Conservation (phyloP, 148 eudicot genomes). For the Fallopia convolvulus region DNA sequence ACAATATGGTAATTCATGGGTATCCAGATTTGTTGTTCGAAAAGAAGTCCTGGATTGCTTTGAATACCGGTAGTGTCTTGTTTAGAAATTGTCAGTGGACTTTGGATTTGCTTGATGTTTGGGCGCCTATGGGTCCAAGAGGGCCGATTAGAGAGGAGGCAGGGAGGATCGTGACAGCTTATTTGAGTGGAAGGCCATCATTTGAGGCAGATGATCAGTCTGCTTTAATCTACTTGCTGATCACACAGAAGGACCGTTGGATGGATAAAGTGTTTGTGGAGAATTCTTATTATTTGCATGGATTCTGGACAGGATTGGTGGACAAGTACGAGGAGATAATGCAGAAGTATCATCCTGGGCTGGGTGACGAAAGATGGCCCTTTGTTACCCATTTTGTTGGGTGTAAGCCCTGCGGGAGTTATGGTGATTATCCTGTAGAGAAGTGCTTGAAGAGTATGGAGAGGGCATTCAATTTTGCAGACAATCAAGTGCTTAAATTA, state of each 20-base stretch:
- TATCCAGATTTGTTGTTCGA: slow-evolving; percentile 67
- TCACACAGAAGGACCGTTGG: slow-evolving; percentile 51
- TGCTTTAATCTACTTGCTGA: slow-evolving; percentile 63
- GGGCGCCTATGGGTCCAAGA: slow-evolving; percentile 90
- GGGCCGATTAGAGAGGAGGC: slow-evolving; percentile 71
- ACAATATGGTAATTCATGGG: slow-evolving; percentile 72
- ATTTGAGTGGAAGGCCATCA: slow-evolving; percentile 64
- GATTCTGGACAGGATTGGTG: slow-evolving; percentile 84
- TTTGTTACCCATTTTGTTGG: slow-evolving; percentile 89
- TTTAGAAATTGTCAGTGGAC: slow-evolving; percentile 85
- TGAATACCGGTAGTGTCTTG: slow-evolving; percentile 84
- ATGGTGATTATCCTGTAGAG: slow-evolving; percentile 76
- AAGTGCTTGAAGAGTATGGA: slow-evolving; percentile 92
- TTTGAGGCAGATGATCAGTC: slow-evolving; percentile 91
- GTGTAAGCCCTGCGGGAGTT: slow-evolving; percentile 94
- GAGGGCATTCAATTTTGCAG: slow-evolving; percentile 88
- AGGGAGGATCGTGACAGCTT: slow-evolving; percentile 52
- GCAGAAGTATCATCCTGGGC: slow-evolving; percentile 70
- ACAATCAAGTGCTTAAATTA: slow-evolving; percentile 77
- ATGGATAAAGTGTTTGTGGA: slow-evolving; percentile 72
- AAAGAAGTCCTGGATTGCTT: slow-evolving; percentile 75
- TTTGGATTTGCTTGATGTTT: slow-evolving; percentile 70
- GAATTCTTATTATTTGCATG: slow-evolving; percentile 75
- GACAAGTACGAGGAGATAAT: slow-evolving; percentile 75
- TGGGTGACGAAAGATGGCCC: slow-evolving; percentile 94